These are phyloP conservation scores for Curvularia verruculosa DNA, from an alignment of 2,329 filamentous ascomycete species.

Conservation along the genomic window DNA sequence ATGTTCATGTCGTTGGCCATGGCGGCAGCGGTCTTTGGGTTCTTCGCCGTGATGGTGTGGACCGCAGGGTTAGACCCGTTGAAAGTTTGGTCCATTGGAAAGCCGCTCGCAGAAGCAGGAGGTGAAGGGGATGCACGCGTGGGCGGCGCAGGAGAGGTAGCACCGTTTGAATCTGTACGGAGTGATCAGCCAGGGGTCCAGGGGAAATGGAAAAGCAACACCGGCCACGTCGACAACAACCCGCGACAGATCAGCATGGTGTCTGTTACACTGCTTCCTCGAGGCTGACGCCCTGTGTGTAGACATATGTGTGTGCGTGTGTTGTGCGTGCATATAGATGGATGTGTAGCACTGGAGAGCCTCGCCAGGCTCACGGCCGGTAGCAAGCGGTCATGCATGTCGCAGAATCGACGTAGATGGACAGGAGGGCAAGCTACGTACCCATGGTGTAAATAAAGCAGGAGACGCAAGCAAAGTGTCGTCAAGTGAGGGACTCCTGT, in stretches of 20 bases:
- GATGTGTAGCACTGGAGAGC: conserved; percentile 6
- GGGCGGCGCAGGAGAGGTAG: conserved; percentile 49
- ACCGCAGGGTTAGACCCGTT: conserved; percentile 54
- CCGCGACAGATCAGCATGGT: conserved; percentile 21
- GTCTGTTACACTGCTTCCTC: conserved; percentile 12
- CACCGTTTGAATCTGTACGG: conserved; percentile 54
- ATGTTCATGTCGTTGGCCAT: conserved; percentile 76
- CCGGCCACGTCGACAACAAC: conserved; percentile 19
- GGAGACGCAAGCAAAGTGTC: conserved; percentile 37
- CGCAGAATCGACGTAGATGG: conserved; percentile 13
- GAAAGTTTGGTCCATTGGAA: conserved; percentile 64
- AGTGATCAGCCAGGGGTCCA: conserved; percentile 34
- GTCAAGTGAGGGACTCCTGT: conserved; percentile 46
- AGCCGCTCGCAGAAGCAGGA: conserved; percentile 57
- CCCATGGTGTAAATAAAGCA: conserved; percentile 45
- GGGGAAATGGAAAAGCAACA: conserved; percentile 14
- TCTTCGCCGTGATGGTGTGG: conserved; percentile 68
- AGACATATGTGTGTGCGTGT: conserved; percentile 9
- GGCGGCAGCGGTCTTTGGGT: conserved; percentile 63
- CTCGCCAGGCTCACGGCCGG: conserved; percentile 14
- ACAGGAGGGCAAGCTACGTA: conserved; percentile 38
- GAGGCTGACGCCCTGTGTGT: conserved; percentile 10
- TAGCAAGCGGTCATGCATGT: conserved; percentile 16
- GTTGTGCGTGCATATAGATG: no score
- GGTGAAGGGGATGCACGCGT: conserved; percentile 56